Conservation (phyloP, 345 rosid genomes). For the Eucalyptus brandiana region DNA sequence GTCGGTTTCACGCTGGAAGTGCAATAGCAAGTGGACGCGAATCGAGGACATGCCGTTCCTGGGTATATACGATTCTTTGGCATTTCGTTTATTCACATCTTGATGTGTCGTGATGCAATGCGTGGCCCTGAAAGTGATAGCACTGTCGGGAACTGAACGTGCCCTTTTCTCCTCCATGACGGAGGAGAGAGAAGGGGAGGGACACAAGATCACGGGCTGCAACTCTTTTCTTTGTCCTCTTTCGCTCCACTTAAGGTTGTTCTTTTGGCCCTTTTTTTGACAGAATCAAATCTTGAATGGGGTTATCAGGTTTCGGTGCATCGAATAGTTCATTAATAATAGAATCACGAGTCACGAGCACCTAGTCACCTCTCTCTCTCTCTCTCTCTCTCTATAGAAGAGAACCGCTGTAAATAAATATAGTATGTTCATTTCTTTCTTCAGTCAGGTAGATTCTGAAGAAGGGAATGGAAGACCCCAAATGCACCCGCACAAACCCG, state of each 20-base stretch:
- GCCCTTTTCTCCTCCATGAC: neutral
- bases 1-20: neutral
- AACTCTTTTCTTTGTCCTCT: conserved; percentile 14
- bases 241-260: neutral
- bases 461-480: conserved; percentile 2
- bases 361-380: neutral
- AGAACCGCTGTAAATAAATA: neutral
- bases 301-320: neutral
- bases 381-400: neutral
- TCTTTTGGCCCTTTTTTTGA: neutral
- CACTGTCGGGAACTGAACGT: neutral
- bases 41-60: neutral
- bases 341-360: neutral
- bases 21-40: neutral
- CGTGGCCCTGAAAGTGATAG: neutral
- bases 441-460: neutral
- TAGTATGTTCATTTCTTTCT: neutral
- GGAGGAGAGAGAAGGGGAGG: neutral
- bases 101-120: neutral
- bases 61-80: neutral
- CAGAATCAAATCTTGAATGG: neutral
- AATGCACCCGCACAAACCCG: neutral
- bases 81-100: neutral
- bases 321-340: neutral
- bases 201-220: conserved; percentile 37